phyloP scores from a whole-genome alignment of 2,329 filamentous ascomycete genomes.

The Aspergillus latus region DNA sequence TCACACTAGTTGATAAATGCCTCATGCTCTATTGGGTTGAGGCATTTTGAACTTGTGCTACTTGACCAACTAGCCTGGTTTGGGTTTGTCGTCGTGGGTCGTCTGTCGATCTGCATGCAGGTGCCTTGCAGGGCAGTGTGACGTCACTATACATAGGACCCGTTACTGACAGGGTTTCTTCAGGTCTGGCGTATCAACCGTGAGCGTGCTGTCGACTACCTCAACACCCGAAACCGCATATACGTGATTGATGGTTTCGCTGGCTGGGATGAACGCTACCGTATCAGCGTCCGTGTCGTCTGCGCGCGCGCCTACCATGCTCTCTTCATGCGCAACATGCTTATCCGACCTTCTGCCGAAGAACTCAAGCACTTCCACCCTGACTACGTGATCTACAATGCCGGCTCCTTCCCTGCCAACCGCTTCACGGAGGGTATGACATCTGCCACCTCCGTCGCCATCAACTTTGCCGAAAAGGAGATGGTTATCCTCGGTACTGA shows the following conservation, averaged over 20 bases:
- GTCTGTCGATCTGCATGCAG: constrained; percentile 10
- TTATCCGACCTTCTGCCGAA: constrained; percentile 86
- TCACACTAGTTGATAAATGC: constrained; percentile 13
- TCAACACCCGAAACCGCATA: constrained; percentile 98
- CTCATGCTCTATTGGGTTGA: constrained; percentile 14
- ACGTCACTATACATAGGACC: constrained; percentile 28
- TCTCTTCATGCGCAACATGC: constrained; percentile 99
- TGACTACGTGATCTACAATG: constrained; percentile 99
- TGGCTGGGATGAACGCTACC: constrained; percentile 98
- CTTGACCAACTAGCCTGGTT: neutral
- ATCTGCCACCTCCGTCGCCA: constrained; percentile 92
- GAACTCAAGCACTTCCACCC: constrained; percentile 98
- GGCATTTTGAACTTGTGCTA: constrained; percentile 17
- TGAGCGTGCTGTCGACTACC: constrained; percentile 96
- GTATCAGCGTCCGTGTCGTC: constrained; percentile 95
- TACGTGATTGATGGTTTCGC: constrained; percentile 97
- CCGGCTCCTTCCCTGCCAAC: constrained; percentile 97
- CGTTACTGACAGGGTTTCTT: constrained; percentile 21
- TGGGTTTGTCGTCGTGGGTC: constrained; percentile 4
- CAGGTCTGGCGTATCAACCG: constrained; percentile 99
- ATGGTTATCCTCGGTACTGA: constrained; percentile 99
- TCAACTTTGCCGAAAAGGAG: constrained; percentile 99
- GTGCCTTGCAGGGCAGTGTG: constrained; percentile 21
- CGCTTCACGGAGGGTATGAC: constrained; percentile 98
- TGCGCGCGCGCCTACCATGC: constrained; percentile 99